Base-by-base conservation (phyloP, 1,284 basidiomycete genomes). In the Trichosporon coremiiforme region DNA sequence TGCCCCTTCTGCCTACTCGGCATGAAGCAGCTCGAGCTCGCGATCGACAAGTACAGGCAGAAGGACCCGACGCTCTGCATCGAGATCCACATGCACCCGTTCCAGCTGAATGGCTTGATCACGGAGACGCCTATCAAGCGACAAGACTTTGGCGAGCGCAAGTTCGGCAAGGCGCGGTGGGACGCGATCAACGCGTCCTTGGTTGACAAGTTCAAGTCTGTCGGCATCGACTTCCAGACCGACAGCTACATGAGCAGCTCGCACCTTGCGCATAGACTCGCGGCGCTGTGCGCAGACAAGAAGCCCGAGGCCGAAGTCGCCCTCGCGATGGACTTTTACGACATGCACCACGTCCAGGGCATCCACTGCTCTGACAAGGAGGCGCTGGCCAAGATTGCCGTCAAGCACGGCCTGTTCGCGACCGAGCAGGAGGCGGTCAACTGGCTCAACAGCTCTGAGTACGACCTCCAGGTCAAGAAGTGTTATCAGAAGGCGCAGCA, bases 211-310 rank as follows among this genome's bases (percentile, higher is more conserved):
- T 84, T 84, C 17, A 71, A 74, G n/a, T 71, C 67, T 2, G 76
- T 79, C 55, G 84, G 84, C 17, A 80, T 83, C 71, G 75, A 82
- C 57, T 76, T 79, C 69, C 73, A 72, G 22, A 79, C 79, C 62
- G 78, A 77, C 36, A 83, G 83, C n/a, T 66, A 70, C 7, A 75
- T 84, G 7, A 75, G 77, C 1, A 78, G 79, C 13, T 82, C 84
- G 13, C 83, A 81, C 67, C 75, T 80, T 25, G 80, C 78, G 1
- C 85, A 85, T 70, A 78, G 85, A 7, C 70, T 86, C 9, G 75
- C 76, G 22, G 74, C 75, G n/a, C 75, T 77, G 68, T 74, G 78
- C 1, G 70, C 74, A 17, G 67, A 80, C 7, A 75, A 78, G 64
- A 76, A 78, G 47, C 84, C 84, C 2, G 71, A 72, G 1, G 67